phyloP scores from a whole-genome alignment of 352 stramenopile genomes.

The Thraustochytrium sp. region DNA sequence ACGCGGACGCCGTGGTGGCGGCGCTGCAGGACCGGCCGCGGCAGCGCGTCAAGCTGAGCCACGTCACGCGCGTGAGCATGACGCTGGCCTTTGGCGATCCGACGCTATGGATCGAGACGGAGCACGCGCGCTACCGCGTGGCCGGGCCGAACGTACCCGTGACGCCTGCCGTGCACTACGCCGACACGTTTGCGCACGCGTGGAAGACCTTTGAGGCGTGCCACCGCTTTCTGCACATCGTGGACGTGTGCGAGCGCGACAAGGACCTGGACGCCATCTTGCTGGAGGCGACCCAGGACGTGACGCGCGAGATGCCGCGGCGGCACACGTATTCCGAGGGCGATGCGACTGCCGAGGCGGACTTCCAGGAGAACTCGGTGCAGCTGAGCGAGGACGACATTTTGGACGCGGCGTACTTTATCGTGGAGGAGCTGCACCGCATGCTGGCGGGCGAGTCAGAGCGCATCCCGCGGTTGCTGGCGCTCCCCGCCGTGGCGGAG shows the following conservation, averaged over 20 bases:
- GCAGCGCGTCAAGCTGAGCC: background rate
- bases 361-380: background rate
- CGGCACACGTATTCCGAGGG: background rate
- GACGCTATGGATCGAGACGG: slow-evolving; percentile 37
- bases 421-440: slow-evolving; percentile 8
- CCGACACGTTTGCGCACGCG: background rate
- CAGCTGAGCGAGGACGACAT: slow-evolving; percentile 17
- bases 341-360: background rate
- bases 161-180: slow-evolving; percentile 10
- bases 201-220: slow-evolving; percentile 37
- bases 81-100: slow-evolving; percentile 16
- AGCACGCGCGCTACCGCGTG: slow-evolving; percentile 18
- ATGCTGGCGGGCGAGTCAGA: background rate
- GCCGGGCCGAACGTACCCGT: slow-evolving; percentile 9
- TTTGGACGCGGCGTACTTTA: background rate
- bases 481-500: background rate
- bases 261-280: background rate
- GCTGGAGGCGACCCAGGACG: background rate
- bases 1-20: background rate
- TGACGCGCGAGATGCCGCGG: background rate
- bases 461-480: background rate
- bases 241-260: background rate
- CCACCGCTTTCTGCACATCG: slow-evolving; percentile 24
- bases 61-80: slow-evolving; percentile 3
- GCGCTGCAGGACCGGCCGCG: background rate